These are phyloP conservation scores for Ceratonia siliqua DNA, from an alignment of 306 rosid species.

Conservation along the genomic window DNA sequence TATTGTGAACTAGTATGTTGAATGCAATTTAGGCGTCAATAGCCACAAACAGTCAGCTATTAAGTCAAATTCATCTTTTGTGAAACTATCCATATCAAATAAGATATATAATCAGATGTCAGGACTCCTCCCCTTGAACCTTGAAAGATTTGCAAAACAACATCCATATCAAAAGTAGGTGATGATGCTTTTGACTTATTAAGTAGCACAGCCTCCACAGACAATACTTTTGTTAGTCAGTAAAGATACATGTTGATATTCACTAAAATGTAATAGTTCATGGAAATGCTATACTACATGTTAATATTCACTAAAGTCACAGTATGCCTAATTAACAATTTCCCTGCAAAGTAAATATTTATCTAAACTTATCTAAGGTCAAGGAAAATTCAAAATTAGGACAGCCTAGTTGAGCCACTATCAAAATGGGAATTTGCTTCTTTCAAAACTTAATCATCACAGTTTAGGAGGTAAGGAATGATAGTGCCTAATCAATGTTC, in stretches of 20 bases:
- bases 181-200: slow-evolving; percentile 23
- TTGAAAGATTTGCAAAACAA: slow-evolving; percentile 32
- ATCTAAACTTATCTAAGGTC: too few relatives aligned
- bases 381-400: not conserved
- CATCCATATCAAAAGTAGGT: too few relatives aligned
- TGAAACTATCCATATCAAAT: too few relatives aligned
- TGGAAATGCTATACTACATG: not conserved
- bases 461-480: not conserved
- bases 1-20: too few relatives aligned
- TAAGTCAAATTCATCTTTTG: too few relatives aligned
- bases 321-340: not conserved
- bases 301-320: too few relatives aligned
- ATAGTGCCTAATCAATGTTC: not conserved
- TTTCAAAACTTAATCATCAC: not conserved
- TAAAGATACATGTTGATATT: slow-evolving; percentile 13
- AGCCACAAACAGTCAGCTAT: too few relatives aligned
- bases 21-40: too few relatives aligned
- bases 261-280: not conserved
- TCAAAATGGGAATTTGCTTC: not conserved
- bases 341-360: too few relatives aligned
- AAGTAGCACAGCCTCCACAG: slow-evolving; percentile 78
- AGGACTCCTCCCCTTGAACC: slow-evolving; percentile 38
- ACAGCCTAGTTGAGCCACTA: too few relatives aligned
- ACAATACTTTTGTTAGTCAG: slow-evolving; percentile 54
- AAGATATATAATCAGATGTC: slow-evolving; percentile 35